Conservation (phyloP, 768 basidiomycete genomes). For the Tylopilus sp. region DNA sequence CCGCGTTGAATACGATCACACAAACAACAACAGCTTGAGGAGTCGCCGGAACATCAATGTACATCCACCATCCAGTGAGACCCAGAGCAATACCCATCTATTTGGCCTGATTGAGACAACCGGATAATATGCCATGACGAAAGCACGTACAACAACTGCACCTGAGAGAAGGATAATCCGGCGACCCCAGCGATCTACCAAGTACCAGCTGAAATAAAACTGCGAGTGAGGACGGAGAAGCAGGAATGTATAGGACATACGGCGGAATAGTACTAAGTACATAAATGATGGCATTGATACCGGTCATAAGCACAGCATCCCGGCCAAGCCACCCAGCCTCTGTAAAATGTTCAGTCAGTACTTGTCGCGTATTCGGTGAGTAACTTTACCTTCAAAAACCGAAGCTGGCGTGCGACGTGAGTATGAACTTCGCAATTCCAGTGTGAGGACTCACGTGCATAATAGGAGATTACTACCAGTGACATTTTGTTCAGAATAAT, state of each 20-base stretch:
- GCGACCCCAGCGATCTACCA: conserved; percentile 90
- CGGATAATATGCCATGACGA: neutral
- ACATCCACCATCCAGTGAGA: conserved; percentile 91
- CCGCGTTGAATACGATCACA: conserved; percentile 91
- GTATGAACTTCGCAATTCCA: neutral
- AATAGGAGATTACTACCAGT: conserved; percentile 84
- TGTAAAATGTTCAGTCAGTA: conserved; percentile 30
- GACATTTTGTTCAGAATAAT: conserved; percentile 6
- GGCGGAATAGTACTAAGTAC: conserved; percentile 78
- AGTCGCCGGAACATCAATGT: conserved; percentile 80
- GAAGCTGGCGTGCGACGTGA: conserved; percentile 48
- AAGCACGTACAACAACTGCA: conserved; percentile 61
- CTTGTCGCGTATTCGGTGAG: neutral
- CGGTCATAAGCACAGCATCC: conserved; percentile 93
- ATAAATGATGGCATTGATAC: conserved; percentile 85
- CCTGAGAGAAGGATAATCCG: conserved; percentile 84
- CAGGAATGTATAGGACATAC: conserved; percentile 40
- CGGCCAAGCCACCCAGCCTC: conserved; percentile 96
- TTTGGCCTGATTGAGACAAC: conserved; percentile 1
- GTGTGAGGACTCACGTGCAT: conserved; percentile 65
- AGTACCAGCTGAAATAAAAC: conserved; percentile 67
- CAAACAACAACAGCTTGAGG: conserved; percentile 84
- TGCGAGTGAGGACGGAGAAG: conserved; percentile 8
- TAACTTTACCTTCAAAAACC: conserved; percentile 79
- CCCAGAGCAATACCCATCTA: conserved; percentile 82